phyloP scores from a whole-genome alignment of 192 early-diverging fungal genomes.

The Funneliformis mosseae region DNA sequence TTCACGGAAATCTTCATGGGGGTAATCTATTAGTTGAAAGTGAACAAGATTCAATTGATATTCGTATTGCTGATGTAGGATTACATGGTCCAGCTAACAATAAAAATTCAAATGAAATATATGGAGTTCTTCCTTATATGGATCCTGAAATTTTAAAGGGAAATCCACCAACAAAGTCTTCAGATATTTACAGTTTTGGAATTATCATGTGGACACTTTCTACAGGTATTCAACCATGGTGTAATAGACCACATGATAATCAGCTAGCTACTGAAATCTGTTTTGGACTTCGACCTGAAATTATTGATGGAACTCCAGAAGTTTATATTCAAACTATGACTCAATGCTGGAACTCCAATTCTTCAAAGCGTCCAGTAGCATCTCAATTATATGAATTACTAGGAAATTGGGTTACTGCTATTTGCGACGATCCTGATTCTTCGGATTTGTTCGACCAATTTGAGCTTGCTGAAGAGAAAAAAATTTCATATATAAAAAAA shows the following conservation, averaged over 20 bases:
- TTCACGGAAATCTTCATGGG: too few relatives aligned
- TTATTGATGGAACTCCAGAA: background rate
- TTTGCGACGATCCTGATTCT: background rate
- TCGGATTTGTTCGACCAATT: background rate
- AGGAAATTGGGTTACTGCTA: background rate
- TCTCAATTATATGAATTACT: background rate
- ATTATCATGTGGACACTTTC: background rate
- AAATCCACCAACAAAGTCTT: background rate
- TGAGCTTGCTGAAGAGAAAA: background rate
- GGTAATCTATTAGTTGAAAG: too few relatives aligned
- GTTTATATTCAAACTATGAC: background rate
- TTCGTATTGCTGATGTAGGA: slow-evolving; percentile 3
- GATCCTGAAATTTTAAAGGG: background rate
- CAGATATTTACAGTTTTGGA: background rate
- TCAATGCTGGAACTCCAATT: background rate
- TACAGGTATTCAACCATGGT: background rate
- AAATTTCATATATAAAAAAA: background rate
- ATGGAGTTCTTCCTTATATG: background rate
- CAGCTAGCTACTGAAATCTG: background rate
- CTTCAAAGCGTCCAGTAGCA: background rate
- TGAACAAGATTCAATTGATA: too few relatives aligned
- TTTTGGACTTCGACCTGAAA: background rate
- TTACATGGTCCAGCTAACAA: background rate
- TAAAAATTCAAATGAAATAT: background rate
- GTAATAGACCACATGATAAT: background rate